Evolutionary conservation across 306 rosid genomes (phyloP).

Genomic region (Gastrolobium villosum): DNA sequence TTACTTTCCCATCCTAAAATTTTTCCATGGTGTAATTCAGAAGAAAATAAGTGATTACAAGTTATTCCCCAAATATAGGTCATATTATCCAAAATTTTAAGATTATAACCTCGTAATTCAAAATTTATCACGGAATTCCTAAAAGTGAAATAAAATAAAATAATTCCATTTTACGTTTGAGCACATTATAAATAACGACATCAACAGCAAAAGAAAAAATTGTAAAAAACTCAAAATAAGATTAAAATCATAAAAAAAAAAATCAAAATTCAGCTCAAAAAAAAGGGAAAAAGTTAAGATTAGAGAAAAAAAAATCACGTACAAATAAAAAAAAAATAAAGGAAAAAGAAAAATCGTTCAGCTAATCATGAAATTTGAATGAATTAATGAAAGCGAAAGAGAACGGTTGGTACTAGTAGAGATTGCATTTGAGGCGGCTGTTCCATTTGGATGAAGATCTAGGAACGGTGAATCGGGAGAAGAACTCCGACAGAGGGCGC

Average conservation of each 20-base stretch:
- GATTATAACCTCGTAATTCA: background rate
- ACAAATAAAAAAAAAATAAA: background rate
- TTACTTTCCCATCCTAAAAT: slow-evolving; percentile 31
- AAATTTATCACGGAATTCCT: slow-evolving; percentile 16
- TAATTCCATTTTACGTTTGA: background rate
- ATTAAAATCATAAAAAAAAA: background rate
- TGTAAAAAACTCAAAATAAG: background rate
- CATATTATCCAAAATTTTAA: background rate
- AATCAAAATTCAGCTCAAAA: background rate
- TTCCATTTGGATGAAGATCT: slow-evolving; percentile 88
- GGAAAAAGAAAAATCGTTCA: background rate
- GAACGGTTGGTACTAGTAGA: slow-evolving; percentile 78
- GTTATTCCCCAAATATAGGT: background rate
- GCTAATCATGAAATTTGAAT: background rate
- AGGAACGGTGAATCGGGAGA: slow-evolving; percentile 90
- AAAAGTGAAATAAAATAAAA: background rate
- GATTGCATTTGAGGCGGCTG: slow-evolving; percentile 99
- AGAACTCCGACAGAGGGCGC: slow-evolving; percentile 92
- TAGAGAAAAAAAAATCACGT: background rate
- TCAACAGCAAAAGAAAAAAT: background rate
- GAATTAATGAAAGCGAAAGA: background rate
- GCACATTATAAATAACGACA: background rate
- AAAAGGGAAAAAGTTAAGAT: background rate
- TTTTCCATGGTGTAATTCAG: background rate
- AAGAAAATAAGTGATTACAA: slow-evolving; percentile 23